Percentiles rank a stretch among this genome's conserved stretches.
These are phyloP conservation scores for Panicum miliaceum DNA, from an alignment of 176 grass and related monocot species.

Conservation along the genomic window DNA sequence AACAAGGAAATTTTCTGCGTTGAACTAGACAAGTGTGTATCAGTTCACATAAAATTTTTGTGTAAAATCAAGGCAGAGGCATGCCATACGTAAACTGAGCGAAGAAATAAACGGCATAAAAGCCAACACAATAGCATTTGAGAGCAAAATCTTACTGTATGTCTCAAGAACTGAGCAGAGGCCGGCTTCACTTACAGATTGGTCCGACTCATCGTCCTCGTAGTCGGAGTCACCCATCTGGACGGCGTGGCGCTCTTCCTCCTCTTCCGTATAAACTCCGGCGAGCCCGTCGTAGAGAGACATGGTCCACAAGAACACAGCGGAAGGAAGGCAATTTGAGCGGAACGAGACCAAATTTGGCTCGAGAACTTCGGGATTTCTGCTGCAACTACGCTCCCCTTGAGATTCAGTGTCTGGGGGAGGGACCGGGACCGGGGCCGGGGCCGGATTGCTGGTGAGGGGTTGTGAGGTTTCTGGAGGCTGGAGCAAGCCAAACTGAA, in stretches of 20 bases:
- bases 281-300: conserved; percentile 48
- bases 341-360: conserved; percentile 5
- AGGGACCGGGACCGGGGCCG: no score
- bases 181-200: conserved; percentile 49
- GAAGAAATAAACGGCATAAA: not conserved
- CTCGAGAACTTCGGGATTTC: not conserved
- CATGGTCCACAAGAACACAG: conserved; percentile 39
- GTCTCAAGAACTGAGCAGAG: not conserved
- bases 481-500: not conserved
- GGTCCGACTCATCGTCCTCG: conserved; percentile 69
- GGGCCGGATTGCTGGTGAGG: no score
- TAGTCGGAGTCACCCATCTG: conserved; percentile 53
- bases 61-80: not conserved
- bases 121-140: not conserved
- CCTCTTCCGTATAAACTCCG: conserved; percentile 57
- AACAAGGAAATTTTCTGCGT: not conserved
- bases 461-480: not conserved
- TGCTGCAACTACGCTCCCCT: not conserved
- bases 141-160: not conserved
- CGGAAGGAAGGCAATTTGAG: not conserved
- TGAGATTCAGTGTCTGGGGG: not conserved
- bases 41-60: not conserved
- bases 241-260: conserved; percentile 38
- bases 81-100: not conserved
- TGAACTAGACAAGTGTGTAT: not conserved